Conservation (phyloP, 2,329 filamentous ascomycete genomes). For the Monilinia fructigena region DNA sequence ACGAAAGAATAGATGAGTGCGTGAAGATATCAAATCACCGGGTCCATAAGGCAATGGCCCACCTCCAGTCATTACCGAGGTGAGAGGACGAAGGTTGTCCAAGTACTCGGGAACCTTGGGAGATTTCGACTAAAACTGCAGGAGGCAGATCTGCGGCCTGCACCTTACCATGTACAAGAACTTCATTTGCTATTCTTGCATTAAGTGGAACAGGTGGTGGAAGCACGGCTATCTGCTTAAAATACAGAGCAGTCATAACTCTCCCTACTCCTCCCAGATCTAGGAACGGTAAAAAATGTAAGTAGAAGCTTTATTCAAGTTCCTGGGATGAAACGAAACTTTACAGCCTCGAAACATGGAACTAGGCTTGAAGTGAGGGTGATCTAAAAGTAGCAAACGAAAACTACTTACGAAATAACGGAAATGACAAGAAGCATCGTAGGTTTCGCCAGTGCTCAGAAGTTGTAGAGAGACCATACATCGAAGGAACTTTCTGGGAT, state of each 20-base stretch:
- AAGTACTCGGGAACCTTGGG: conserved; percentile 8
- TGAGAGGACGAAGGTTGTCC: not conserved
- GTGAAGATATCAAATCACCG: conserved; percentile 10
- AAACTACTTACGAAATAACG: conserved; percentile 15
- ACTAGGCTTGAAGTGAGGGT: not conserved
- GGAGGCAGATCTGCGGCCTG: not conserved
- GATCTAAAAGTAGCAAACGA: not conserved
- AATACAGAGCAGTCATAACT: conserved; percentile 4
- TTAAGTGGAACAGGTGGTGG: conserved; percentile 10
- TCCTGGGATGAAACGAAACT: not conserved
- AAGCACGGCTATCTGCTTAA: conserved; percentile 1
- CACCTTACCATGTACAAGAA: conserved; percentile 11
- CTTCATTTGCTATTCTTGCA: not conserved
- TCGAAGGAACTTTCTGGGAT: not conserved
- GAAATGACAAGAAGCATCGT: conserved; percentile 15
- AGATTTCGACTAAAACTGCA: conserved; percentile 10
- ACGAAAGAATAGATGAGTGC: not conserved
- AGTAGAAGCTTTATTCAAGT: not conserved
- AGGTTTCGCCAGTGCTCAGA: not conserved
- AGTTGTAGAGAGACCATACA: not conserved
- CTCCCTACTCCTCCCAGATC: conserved; percentile 15
- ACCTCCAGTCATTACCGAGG: conserved; percentile 4
- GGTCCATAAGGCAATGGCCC: not conserved
- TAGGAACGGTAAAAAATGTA: not conserved
- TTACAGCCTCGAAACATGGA: not conserved